Percentiles rank a stretch among this genome's conserved stretches.
These are phyloP conservation scores for Sporothrix brunneoviolacea DNA, from an alignment of 2,329 filamentous ascomycete species.

Conservation along the genomic window DNA sequence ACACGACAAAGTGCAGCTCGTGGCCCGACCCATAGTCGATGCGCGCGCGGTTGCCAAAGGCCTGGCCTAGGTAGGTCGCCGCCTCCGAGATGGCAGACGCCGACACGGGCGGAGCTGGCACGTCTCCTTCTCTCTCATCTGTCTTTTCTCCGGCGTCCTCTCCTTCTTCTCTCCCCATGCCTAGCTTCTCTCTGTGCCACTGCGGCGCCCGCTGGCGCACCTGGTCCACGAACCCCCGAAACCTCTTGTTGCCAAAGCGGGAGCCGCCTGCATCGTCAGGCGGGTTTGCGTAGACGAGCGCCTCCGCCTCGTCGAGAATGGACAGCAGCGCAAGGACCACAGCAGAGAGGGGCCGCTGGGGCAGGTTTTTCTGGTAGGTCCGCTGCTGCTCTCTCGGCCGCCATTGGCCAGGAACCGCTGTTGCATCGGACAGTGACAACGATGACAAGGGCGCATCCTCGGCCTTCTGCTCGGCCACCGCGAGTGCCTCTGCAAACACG, in stretches of 20 bases:
- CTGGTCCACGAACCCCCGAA: constrained; percentile 72
- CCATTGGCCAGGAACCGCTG: constrained; percentile 2
- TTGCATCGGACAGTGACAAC: too few species aligned
- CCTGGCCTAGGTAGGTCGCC: constrained; percentile 71
- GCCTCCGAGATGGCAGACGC: constrained; percentile 61
- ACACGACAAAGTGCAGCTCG: constrained; percentile 94
- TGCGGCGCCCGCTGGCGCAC: constrained; percentile 46
- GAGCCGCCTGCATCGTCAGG: constrained; percentile 82
- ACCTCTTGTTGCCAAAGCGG: constrained; percentile 89
- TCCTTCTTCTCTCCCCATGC: constrained; percentile 35
- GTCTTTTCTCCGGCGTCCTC: constrained; percentile 16
- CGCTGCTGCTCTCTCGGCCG: constrained; percentile 1
- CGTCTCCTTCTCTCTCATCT: too few species aligned
- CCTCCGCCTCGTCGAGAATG: constrained; percentile 64
- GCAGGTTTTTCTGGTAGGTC: constrained; percentile 13
- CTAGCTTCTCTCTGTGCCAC: constrained; percentile 58
- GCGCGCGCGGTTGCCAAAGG: constrained; percentile 76
- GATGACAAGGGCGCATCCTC: not conserved
- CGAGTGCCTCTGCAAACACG: constrained; percentile 26
- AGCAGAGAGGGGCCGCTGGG: constrained; percentile 47
- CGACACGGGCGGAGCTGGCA: constrained; percentile 17
- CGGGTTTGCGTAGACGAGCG: constrained; percentile 61
- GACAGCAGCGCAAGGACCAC: constrained; percentile 58
- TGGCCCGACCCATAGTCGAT: constrained; percentile 98
- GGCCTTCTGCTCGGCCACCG: not conserved